Conservation (phyloP, 345 rosid species). For the Populus pruinosa region DNA sequence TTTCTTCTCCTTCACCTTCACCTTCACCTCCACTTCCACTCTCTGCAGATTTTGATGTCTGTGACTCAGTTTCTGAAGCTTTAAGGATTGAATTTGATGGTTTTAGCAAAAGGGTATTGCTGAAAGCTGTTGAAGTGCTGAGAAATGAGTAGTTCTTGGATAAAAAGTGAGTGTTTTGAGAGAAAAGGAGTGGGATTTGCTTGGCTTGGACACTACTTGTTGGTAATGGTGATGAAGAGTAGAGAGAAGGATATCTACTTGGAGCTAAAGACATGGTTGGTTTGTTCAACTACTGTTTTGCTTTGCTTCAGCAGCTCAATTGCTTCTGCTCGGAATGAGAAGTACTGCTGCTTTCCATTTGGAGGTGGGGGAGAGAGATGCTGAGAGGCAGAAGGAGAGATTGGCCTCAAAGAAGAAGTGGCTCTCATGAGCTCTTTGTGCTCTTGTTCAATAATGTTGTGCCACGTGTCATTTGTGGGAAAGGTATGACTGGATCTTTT, state of each 20-base stretch:
- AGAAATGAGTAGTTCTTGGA: slow-evolving; percentile 25
- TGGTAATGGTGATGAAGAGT: slow-evolving; percentile 51
- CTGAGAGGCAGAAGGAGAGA: neutral
- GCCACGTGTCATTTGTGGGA: slow-evolving; percentile 14
- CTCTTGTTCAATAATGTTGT: neutral
- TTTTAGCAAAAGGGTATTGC: slow-evolving; percentile 42
- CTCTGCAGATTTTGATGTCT: slow-evolving; percentile 34
- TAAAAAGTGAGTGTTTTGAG: slow-evolving; percentile 25
- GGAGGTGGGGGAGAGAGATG: neutral
- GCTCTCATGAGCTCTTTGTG: neutral
- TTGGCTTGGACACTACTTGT: slow-evolving; percentile 34
- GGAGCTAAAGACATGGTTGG: slow-evolving; percentile 59
- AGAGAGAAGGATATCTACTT: slow-evolving; percentile 47
- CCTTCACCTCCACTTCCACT: slow-evolving; percentile 33
- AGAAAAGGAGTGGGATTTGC: slow-evolving; percentile 31
- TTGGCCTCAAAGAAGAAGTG: slow-evolving; percentile 1
- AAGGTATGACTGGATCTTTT: neutral
- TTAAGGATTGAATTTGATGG: slow-evolving; percentile 32
- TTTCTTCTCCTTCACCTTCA: slow-evolving; percentile 35
- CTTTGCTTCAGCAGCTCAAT: neutral
- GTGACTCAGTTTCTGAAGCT: slow-evolving; percentile 64
- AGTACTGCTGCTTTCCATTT: neutral
- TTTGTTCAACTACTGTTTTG: neutral
- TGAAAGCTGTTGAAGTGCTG: slow-evolving; percentile 22
- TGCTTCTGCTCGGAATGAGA: neutral